phyloP scores from a whole-genome alignment of 306 rosid species.

The barrel medic (Medicago truncatula) region DNA sequence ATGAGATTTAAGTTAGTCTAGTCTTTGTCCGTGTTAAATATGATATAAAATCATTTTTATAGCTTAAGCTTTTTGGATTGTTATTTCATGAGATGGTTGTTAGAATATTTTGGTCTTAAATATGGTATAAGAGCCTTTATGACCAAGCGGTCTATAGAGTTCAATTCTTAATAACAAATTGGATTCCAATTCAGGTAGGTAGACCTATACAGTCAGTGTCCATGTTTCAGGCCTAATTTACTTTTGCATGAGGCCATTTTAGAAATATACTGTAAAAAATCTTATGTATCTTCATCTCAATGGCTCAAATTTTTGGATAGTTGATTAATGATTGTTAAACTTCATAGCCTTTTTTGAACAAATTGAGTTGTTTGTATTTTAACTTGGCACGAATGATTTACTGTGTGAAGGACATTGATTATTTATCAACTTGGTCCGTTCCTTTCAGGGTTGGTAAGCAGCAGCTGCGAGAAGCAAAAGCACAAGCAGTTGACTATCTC shows the following conservation, averaged over 20 bases:
- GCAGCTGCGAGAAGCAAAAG: slow-evolving; percentile 70
- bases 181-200: background rate
- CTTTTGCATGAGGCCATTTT: background rate
- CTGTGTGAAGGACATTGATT: background rate
- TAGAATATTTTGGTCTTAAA: background rate
- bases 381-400: background rate
- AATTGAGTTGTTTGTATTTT: slow-evolving; percentile 16
- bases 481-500: slow-evolving; percentile 68
- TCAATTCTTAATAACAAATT: background rate
- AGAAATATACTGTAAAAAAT: background rate
- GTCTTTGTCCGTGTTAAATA: background rate
- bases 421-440: slow-evolving; percentile 38
- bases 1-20: slow-evolving; percentile 3
- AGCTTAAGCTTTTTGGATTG: slow-evolving; percentile 1
- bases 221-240: background rate
- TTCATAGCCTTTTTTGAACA: slow-evolving; percentile 3
- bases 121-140: slow-evolving; percentile 3
- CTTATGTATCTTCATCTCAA: background rate
- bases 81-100: slow-evolving; percentile 1
- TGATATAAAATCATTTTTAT: background rate
- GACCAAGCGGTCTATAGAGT: background rate
- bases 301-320: background rate
- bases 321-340: background rate
- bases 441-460: slow-evolving; percentile 74
- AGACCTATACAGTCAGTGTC: background rate